Conservation (phyloP, 192 early-diverging fungal species). For the Entomortierella parvispora region DNA sequence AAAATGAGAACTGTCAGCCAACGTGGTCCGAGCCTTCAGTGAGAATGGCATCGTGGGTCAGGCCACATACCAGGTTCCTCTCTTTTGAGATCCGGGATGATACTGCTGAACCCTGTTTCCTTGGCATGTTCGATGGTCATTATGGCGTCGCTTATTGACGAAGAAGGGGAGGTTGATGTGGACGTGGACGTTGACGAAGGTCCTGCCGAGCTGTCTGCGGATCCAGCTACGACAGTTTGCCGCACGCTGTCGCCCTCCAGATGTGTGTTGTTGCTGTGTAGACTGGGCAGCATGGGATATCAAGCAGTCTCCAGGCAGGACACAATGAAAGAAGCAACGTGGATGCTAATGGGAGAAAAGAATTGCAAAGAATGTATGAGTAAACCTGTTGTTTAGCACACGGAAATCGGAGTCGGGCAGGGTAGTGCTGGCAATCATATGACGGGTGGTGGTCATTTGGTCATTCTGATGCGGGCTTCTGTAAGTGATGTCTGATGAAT, state of each 20-base stretch:
- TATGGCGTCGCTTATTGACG: slow-evolving; percentile 36
- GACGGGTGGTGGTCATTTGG: background rate
- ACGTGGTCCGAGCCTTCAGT: too few species aligned
- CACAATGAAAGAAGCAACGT: too few species aligned
- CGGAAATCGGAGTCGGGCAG: too few species aligned
- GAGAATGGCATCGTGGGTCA: too few species aligned
- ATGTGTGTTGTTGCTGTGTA: slow-evolving; percentile 30
- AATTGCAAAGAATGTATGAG: background rate
- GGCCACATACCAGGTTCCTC: slow-evolving; percentile 54
- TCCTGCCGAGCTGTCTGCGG: slow-evolving; percentile 35
- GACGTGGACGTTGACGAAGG: slow-evolving; percentile 33
- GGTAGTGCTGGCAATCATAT: too few species aligned
- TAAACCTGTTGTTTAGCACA: background rate
- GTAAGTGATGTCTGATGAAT: too few species aligned
- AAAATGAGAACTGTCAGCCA: background rate
- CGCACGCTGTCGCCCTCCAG: slow-evolving; percentile 23
- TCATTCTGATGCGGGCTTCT: background rate
- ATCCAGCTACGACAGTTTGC: slow-evolving; percentile 15
- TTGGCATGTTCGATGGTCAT: slow-evolving; percentile 41
- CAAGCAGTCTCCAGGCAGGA: background rate
- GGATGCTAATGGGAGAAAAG: background rate
- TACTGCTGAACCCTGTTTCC: slow-evolving; percentile 33
- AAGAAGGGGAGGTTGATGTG: slow-evolving; percentile 44
- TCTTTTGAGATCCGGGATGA: slow-evolving; percentile 35
- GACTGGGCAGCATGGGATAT: slow-evolving; percentile 36